Evolutionary conservation across 2,329 filamentous ascomycete species (phyloP).

Genomic region (Colletotrichum caudatum): DNA sequence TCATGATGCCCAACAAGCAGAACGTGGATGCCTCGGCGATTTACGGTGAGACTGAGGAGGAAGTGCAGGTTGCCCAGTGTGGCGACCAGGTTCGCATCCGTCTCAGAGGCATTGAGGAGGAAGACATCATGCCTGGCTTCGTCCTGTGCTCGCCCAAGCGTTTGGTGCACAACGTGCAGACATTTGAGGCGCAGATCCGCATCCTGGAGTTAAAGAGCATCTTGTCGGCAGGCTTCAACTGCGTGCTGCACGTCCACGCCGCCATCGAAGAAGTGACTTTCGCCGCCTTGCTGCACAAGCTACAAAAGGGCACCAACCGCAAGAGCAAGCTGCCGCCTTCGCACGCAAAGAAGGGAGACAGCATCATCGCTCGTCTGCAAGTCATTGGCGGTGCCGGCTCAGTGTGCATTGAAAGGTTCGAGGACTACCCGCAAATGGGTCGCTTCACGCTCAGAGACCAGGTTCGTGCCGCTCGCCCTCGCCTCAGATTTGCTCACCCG

Average conservation of each 20-base stretch:
- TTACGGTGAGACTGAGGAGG: conserved; percentile 97
- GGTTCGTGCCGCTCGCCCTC: conserved; percentile 60
- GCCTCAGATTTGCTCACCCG: conserved; percentile 38
- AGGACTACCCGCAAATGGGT: conserved; percentile 95
- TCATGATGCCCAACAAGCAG: conserved; percentile 97
- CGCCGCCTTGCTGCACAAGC: conserved; percentile 85
- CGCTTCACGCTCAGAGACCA: conserved; percentile 91
- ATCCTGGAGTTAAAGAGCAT: conserved; percentile 96
- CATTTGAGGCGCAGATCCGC: conserved; percentile 96
- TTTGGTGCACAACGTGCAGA: conserved; percentile 87
- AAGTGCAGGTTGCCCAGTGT: conserved; percentile 83
- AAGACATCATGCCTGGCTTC: conserved; percentile 95
- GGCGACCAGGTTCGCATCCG: conserved; percentile 95
- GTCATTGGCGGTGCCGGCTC: conserved; percentile 86
- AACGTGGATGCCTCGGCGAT: conserved; percentile 84
- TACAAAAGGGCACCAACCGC: conserved; percentile 92
- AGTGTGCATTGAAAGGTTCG: conserved; percentile 94
- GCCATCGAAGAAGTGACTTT: conserved; percentile 99
- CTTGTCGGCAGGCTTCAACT: conserved; percentile 94
- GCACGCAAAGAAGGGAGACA: conserved; percentile 83
- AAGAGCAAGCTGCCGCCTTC: conserved; percentile 95
- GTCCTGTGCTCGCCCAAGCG: conserved; percentile 96
- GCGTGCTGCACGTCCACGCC: conserved; percentile 95
- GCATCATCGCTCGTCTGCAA: conserved; percentile 93
- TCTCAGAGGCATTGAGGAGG: conserved; percentile 94